Evolutionary conservation across 1,284 basidiomycete genomes (phyloP).

Genomic region (Heterobasidion annosum): DNA sequence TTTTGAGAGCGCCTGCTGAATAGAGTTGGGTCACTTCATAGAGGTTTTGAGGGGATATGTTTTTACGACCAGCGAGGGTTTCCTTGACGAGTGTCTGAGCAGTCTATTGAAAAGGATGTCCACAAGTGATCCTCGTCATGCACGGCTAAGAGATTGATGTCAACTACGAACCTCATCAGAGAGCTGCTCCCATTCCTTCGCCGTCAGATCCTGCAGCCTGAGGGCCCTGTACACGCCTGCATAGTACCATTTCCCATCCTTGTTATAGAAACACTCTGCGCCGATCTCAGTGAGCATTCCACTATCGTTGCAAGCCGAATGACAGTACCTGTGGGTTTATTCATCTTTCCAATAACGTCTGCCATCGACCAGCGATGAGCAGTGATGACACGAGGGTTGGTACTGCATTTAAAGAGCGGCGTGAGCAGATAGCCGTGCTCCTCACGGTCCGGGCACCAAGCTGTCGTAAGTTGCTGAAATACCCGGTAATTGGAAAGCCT

Average conservation of each 20-base stretch:
- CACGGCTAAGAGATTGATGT: not conserved
- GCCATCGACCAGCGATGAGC: slow-evolving; percentile 62
- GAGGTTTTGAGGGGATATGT: slow-evolving; percentile 63
- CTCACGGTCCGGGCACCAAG: slow-evolving; percentile 70
- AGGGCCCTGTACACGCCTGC: slow-evolving; percentile 67
- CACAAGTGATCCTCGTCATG: not conserved
- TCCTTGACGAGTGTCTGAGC: slow-evolving; percentile 58
- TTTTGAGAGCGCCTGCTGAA: slow-evolving; percentile 55
- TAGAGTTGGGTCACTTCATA: slow-evolving; percentile 69
- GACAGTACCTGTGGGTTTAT: slow-evolving; percentile 46
- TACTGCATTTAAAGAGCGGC: slow-evolving; percentile 65
- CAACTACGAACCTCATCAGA: slow-evolving; percentile 42
- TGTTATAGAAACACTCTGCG: slow-evolving; percentile 72
- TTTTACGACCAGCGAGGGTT: slow-evolving; percentile 59
- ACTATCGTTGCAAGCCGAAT: not conserved
- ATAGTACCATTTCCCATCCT: slow-evolving; percentile 72
- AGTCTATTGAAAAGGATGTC: slow-evolving; percentile 31
- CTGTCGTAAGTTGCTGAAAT: slow-evolving; percentile 55
- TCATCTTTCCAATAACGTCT: slow-evolving; percentile 49
- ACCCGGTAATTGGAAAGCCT: slow-evolving; percentile 60
- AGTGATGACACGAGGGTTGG: slow-evolving; percentile 61
- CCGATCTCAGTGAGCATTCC: not conserved
- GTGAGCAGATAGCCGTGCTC: slow-evolving; percentile 70
- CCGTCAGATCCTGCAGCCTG: slow-evolving; percentile 50
- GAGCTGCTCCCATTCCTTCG: slow-evolving; percentile 59